Conservation (phyloP, 148 eudicot species). For the Fagopyrum homotropicum region DNA sequence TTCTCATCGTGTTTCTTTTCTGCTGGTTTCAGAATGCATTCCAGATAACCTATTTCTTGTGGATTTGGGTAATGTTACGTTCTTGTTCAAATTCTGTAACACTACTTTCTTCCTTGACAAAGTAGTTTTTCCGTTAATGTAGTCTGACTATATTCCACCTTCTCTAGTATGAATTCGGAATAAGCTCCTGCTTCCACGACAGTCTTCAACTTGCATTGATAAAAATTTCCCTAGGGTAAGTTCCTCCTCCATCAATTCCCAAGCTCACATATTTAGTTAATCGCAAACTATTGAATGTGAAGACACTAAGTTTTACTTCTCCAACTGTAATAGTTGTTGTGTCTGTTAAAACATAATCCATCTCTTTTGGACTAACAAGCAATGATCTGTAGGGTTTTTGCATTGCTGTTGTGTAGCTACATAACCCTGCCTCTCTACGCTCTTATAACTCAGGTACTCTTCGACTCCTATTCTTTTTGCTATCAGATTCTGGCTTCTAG, state of each 20-base stretch:
- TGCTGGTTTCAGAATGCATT: slow-evolving; percentile 65
- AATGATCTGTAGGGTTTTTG: slow-evolving; percentile 37
- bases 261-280: neutral
- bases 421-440: slow-evolving; percentile 87
- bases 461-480: neutral
- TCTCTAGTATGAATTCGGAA: slow-evolving; percentile 85
- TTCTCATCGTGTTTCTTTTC: neutral
- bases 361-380: neutral
- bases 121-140: neutral
- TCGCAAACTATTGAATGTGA: neutral
- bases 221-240: slow-evolving; percentile 70
- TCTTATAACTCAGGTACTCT: slow-evolving; percentile 79
- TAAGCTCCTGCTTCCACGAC: slow-evolving; percentile 59
- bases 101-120: neutral
- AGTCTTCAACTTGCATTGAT: slow-evolving; percentile 29
- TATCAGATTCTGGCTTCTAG: neutral
- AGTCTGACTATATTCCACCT: slow-evolving; percentile 6
- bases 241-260: slow-evolving; percentile 6
- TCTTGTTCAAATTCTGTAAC: slow-evolving; percentile 1
- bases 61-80: slow-evolving; percentile 59
- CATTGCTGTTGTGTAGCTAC: slow-evolving; percentile 72
- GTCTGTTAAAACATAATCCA: neutral
- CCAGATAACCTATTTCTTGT: slow-evolving; percentile 72
- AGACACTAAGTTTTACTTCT: neutral
- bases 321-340: neutral